phyloP scores from a whole-genome alignment of 164 flowering plant genomes.

The Berberis thunbergii region DNA sequence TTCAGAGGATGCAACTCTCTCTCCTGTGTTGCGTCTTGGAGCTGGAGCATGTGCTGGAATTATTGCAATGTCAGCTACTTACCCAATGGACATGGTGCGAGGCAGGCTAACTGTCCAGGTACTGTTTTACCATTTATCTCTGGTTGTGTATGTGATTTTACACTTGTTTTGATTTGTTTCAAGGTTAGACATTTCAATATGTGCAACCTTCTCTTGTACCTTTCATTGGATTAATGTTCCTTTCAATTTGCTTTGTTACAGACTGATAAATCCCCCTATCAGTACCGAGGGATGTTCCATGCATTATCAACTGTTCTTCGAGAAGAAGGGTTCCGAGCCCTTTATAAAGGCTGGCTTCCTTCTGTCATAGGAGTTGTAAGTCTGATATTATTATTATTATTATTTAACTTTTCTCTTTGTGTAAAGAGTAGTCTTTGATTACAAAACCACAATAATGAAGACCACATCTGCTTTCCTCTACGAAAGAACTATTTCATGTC shows the following conservation, averaged over 20 bases:
- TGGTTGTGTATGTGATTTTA: not conserved
- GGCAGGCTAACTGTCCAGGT: slow-evolving; percentile 98
- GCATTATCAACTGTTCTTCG: slow-evolving; percentile 67
- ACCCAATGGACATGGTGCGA: slow-evolving; percentile 97
- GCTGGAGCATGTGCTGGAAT: slow-evolving; percentile 99
- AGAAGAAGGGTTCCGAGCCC: slow-evolving; percentile 85
- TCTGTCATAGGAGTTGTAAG: slow-evolving; percentile 96
- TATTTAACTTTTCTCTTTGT: no score
- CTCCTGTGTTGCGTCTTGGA: slow-evolving; percentile 87
- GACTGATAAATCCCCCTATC: slow-evolving; percentile 81
- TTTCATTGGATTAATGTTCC: not conserved
- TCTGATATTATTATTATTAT: slow-evolving; percentile 5
- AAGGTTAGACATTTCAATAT: not conserved
- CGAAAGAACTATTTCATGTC: no score
- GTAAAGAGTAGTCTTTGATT: no score
- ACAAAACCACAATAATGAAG: no score
- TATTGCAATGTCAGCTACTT: slow-evolving; percentile 98
- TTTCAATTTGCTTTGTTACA: slow-evolving; percentile 21
- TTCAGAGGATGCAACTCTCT: slow-evolving; percentile 83
- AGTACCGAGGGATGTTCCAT: slow-evolving; percentile 85
- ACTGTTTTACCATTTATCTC: slow-evolving; percentile 3
- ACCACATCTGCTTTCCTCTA: no score
- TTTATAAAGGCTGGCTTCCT: slow-evolving; percentile 97
- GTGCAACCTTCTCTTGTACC: not conserved
- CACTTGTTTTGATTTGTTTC: not conserved